Conservation (phyloP, 2,329 filamentous ascomycete species). For the Sphaerulina vaccinii region DNA sequence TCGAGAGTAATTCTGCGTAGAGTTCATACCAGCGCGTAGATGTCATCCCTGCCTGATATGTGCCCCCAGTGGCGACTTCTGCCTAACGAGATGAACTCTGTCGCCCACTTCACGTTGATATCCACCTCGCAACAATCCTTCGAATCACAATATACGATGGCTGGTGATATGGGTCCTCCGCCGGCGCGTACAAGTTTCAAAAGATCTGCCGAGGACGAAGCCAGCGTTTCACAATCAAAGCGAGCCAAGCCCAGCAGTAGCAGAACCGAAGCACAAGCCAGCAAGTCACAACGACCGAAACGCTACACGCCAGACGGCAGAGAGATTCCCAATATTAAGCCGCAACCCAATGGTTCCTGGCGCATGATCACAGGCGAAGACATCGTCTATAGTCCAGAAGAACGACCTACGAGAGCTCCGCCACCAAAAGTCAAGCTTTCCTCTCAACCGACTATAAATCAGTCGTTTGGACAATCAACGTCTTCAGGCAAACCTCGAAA, state of each 20-base stretch:
- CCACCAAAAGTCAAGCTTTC: background rate
- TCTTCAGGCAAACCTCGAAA: constrained; percentile 1
- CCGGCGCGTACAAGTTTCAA: constrained; percentile 5
- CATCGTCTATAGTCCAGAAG: constrained; percentile 1
- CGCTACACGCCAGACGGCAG: constrained; percentile 6
- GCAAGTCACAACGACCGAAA: background rate
- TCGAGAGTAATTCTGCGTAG: background rate
- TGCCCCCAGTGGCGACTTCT: background rate
- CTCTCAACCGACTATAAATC: background rate
- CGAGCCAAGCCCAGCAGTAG: constrained; percentile 12
- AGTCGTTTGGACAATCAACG: constrained; percentile 9
- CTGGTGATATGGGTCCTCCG: constrained; percentile 8
- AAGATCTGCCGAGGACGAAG: constrained; percentile 3
- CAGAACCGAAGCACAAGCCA: background rate
- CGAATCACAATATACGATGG: background rate
- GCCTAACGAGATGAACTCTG: background rate
- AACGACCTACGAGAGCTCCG: constrained; percentile 6
- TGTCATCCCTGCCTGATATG: background rate
- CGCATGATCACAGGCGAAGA: constrained; percentile 9
- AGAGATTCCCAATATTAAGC: constrained; percentile 5
- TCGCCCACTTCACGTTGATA: background rate
- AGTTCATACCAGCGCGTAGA: too few species aligned
- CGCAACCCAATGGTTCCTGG: constrained; percentile 6
- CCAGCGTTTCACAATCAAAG: constrained; percentile 5
- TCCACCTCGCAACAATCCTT: background rate